A percentile compares a stretch with the other conserved stretches of the same genome.
Evolutionary conservation across 345 rosid species (phyloP).

Genomic region (Corchorus olitorius): DNA sequence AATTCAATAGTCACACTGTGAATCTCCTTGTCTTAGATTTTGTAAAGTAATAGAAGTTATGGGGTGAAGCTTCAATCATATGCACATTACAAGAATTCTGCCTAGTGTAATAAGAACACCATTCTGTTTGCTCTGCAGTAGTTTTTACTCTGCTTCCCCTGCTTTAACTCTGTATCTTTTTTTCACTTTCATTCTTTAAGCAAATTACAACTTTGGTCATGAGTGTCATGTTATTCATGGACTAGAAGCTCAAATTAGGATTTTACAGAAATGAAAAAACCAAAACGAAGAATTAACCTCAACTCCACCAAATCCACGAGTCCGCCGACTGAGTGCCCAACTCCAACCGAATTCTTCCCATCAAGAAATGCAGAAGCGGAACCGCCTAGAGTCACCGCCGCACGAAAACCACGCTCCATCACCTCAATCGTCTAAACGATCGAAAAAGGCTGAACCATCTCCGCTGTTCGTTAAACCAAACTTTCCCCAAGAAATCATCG

Average conservation of each 20-base stretch:
- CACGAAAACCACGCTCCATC: background rate
- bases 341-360: background rate
- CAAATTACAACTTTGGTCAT: too few species aligned
- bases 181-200: too few species aligned
- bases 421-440: slow-evolving; percentile 7
- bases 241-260: background rate
- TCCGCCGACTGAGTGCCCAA: background rate
- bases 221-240: too few species aligned
- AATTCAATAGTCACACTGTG: too few species aligned
- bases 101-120: too few species aligned
- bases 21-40: too few species aligned
- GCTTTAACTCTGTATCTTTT: too few species aligned
- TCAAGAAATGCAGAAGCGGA: background rate
- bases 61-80: too few species aligned
- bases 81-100: too few species aligned
- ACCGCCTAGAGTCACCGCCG: background rate
- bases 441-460: background rate
- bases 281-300: background rate
- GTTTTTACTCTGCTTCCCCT: too few species aligned
- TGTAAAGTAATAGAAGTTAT: too few species aligned
- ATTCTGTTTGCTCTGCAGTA: too few species aligned
- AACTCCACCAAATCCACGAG: background rate
- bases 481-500: background rate
- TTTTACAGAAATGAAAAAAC: slow-evolving; percentile 1
- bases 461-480: background rate